These are phyloP conservation scores for Mycosphaerella sp. DNA, from an alignment of 2,329 filamentous ascomycete species.

Conservation along the genomic window DNA sequence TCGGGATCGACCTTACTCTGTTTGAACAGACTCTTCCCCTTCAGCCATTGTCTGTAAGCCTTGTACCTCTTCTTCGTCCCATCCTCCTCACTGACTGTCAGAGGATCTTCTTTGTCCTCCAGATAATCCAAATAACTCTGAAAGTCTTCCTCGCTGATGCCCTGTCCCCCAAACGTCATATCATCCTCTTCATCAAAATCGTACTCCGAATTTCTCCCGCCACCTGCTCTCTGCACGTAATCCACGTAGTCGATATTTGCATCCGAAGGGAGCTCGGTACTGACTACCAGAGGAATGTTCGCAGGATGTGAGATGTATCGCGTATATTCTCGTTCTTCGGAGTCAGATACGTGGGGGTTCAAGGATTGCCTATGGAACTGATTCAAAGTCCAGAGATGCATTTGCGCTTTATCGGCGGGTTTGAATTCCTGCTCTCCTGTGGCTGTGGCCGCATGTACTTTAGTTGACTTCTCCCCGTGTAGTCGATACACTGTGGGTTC, in stretches of 20 bases:
- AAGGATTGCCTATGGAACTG: slow-evolving; percentile 80
- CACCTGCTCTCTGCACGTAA: slow-evolving; percentile 65
- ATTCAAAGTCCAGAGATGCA: slow-evolving; percentile 81
- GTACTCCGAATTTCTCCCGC: slow-evolving; percentile 31
- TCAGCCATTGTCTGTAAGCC: slow-evolving; percentile 87
- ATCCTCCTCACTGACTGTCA: slow-evolving; percentile 85
- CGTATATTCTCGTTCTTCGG: slow-evolving; percentile 78
- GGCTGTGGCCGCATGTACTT: slow-evolving; percentile 23
- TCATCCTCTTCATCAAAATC: slow-evolving; percentile 46
- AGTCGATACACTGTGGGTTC: slow-evolving; percentile 10
- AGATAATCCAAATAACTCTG: slow-evolving; percentile 72
- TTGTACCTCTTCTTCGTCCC: slow-evolving; percentile 91
- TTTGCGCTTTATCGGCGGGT: slow-evolving; percentile 69
- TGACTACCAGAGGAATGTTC: slow-evolving; percentile 70
- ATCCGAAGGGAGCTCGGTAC: slow-evolving; percentile 56
- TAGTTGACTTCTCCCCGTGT: background rate
- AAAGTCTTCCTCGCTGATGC: slow-evolving; percentile 57
- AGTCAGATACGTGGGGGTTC: slow-evolving; percentile 69
- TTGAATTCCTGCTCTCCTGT: slow-evolving; percentile 28
- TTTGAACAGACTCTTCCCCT: slow-evolving; percentile 93
- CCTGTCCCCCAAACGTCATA: slow-evolving; percentile 36
- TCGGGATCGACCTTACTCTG: slow-evolving; percentile 57
- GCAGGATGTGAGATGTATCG: slow-evolving; percentile 86
- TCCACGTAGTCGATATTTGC: slow-evolving; percentile 65
- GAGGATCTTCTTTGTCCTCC: slow-evolving; percentile 68